Conservation (phyloP, 2,329 filamentous ascomycete species). For the Neopestalotiopsis sp. region DNA sequence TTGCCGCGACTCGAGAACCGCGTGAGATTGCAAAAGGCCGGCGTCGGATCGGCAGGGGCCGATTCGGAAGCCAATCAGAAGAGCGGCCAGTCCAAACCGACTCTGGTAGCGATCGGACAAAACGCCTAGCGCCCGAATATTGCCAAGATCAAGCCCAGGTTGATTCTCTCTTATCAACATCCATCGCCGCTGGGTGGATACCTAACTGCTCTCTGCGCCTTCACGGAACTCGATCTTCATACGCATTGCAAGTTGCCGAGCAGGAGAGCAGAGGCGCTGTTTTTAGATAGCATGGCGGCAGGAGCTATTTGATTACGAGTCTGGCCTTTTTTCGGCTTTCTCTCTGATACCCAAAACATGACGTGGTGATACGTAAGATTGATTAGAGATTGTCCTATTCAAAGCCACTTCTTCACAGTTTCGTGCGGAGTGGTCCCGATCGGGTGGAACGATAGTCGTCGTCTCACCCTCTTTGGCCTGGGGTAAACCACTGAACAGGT, state of each 20-base stretch:
- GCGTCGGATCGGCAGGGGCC: background rate
- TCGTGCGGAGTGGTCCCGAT: background rate
- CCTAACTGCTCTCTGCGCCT: no score
- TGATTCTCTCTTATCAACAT: background rate
- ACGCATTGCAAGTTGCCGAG: background rate
- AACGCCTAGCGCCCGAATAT: constrained; percentile 4
- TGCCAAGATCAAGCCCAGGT: background rate
- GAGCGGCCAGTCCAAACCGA: background rate
- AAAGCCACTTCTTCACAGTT: background rate
- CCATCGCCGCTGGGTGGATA: background rate
- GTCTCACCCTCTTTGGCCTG: background rate
- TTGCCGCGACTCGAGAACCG: no score
- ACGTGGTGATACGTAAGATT: background rate
- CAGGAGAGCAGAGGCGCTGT: no score
- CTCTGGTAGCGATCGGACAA: background rate
- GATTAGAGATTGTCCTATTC: background rate
- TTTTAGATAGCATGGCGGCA: background rate
- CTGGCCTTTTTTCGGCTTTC: background rate
- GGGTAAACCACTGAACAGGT: background rate
- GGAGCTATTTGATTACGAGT: background rate
- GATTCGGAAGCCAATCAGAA: background rate
- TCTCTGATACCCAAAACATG: background rate
- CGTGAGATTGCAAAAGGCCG: background rate
- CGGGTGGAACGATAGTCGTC: constrained; percentile 3
- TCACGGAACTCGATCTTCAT: background rate